Evolutionary conservation across 768 basidiomycete species (phyloP), one percentile per base, ranked within the genome.

Genomic region (Lactarius evosmus): DNA sequence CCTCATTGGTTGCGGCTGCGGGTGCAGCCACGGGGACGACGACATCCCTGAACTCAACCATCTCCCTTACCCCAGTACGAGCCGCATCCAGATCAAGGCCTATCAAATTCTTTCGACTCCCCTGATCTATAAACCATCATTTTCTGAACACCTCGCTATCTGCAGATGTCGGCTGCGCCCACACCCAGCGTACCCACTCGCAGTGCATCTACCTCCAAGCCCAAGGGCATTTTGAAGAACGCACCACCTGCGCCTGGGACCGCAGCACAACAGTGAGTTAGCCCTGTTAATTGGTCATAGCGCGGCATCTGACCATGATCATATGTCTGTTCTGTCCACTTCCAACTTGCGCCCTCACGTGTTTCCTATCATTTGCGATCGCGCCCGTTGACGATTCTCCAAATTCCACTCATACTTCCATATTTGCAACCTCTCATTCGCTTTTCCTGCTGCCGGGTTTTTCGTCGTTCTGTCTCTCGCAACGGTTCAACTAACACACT

Each of bases 211-310:
- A 79, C 66, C 60, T 75, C 75, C 0, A 90, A 89, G 75, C 92
- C 89, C 46, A 94, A 92, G 76, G 92, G 92, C 36, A 94, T 94
- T 70, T 76, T 94, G 71, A 94, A 94, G 88, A 93, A 93, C 74
- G 84, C 86, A 3, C 82, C 84, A 19, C 82, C 78, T 49, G 71
- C 71, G 19, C 78, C 80, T 51, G 74, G 75, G 19, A 67, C 73
- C 14, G 77, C 73, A 49, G 74, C 72, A 63, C 78, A 78, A 59
- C 75, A 89, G 87, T 88, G 67, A 71, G 85, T 74, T 17, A 16
- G 25, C 51, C 19, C 14, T 33, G 2, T 22, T 58, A 8, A 33
- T 41, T 33, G 17, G n/a, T 56, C 25, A 3, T 19, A 16, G n/a
- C 46, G 12, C 11, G 17, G 30, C 16, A 12, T 60, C 41, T 55